A percentile compares a stretch with the other conserved stretches of the same genome.
Conservation (phyloP, 495 filamentous ascomycete species). For the Astrothelium subdiscretum region DNA sequence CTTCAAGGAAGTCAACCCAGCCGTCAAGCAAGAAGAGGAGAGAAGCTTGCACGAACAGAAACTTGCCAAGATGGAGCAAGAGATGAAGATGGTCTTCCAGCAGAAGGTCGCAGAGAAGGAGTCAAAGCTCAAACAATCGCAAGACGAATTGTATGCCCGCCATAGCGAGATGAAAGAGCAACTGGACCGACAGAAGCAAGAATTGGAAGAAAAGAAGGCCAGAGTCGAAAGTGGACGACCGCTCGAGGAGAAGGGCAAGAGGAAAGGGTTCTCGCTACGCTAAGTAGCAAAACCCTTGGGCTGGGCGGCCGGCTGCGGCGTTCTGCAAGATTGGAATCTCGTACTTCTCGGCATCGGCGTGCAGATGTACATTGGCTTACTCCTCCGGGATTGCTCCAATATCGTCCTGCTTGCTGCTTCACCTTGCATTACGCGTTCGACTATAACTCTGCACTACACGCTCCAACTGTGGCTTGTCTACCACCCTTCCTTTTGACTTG, state of each 20-base stretch:
- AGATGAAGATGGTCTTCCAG: slow-evolving; percentile 99
- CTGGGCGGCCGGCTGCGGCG: neutral
- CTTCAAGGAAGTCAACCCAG: slow-evolving; percentile 99
- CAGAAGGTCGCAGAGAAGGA: slow-evolving; percentile 99
- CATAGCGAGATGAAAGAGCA: slow-evolving; percentile 99
- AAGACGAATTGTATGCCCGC: slow-evolving; percentile 94
- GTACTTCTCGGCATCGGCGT: neutral
- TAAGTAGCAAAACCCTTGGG: slow-evolving; percentile 28
- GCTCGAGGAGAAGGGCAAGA: slow-evolving; percentile 84
- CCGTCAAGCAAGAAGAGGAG: slow-evolving; percentile 99
- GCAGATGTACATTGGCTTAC: neutral
- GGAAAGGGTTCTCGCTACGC: slow-evolving; percentile 97
- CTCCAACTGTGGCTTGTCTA: too few relatives aligned
- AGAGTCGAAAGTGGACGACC: slow-evolving; percentile 88
- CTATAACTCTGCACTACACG: too few relatives aligned
- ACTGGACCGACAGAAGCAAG: slow-evolving; percentile 81
- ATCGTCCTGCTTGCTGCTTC: neutral
- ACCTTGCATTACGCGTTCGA: neutral
- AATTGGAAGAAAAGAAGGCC: slow-evolving; percentile 94
- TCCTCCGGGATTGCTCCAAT: neutral
- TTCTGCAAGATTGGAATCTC: neutral
- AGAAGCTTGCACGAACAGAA: slow-evolving; percentile 97
- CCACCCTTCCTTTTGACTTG: too few relatives aligned
- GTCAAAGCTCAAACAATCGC: slow-evolving; percentile 97
- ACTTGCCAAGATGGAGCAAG: slow-evolving; percentile 98